Evolutionary conservation across 768 basidiomycete species (phyloP).

Genomic region (Ramaria rubella): DNA sequence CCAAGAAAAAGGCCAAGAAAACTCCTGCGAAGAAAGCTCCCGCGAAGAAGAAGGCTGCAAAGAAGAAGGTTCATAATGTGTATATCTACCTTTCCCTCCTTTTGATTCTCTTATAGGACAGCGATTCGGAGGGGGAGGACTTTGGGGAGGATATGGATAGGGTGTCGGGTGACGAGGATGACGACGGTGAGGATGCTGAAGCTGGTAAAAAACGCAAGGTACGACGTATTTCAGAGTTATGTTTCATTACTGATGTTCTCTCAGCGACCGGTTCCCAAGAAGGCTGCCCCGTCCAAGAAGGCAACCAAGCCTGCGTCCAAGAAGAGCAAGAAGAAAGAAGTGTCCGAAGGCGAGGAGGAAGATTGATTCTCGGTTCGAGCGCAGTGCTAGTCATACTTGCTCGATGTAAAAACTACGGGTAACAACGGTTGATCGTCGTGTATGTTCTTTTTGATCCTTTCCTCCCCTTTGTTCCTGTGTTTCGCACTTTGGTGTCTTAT

Average conservation of each 20-base stretch:
- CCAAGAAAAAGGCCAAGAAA: conserved; percentile 17
- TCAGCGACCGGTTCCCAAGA: conserved; percentile 38
- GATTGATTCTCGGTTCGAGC: conserved; percentile 10
- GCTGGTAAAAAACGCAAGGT: conserved; percentile 68
- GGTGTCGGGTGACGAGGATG: conserved; percentile 37
- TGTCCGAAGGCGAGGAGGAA: conserved; percentile 15
- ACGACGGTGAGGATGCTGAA: conserved; percentile 35
- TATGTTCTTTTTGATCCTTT: background rate
- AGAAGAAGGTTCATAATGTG: conserved; percentile 23
- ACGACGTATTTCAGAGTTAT: conserved; percentile 14
- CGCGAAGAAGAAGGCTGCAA: conserved; percentile 39
- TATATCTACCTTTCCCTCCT: background rate
- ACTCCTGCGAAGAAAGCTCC: conserved; percentile 18
- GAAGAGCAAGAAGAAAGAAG: conserved; percentile 12
- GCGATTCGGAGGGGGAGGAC: conserved; percentile 39
- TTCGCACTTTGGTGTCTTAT: no score
- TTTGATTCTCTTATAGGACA: conserved; percentile 22
- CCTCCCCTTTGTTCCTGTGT: background rate
- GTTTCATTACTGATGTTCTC: background rate
- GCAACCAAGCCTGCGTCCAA: conserved; percentile 10
- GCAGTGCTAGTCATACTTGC: background rate
- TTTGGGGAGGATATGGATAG: conserved; percentile 39
- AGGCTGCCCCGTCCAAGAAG: conserved; percentile 16
- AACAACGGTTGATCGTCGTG: background rate
- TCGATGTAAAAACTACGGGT: conserved; percentile 4